These are phyloP conservation scores for Stagonosporopsis tanaceti DNA, from an alignment of 2,329 filamentous ascomycete species.

Conservation along the genomic window DNA sequence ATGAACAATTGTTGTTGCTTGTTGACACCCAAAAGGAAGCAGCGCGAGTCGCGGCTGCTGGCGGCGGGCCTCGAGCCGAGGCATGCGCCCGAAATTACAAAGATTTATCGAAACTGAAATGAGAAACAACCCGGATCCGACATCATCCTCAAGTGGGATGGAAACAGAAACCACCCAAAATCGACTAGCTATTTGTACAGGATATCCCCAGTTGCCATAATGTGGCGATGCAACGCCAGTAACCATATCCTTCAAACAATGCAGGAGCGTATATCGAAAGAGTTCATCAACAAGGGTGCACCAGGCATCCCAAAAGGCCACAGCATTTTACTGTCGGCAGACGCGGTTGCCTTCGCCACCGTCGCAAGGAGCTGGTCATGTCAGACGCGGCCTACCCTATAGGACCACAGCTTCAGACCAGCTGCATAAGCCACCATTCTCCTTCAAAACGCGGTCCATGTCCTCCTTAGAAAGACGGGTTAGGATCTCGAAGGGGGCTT, in stretches of 20 bases:
- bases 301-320: constrained; percentile 24
- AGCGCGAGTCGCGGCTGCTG: neutral
- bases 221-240: constrained; percentile 28
- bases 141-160: constrained; percentile 12
- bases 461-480: constrained; percentile 45
- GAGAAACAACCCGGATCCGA: constrained; percentile 16
- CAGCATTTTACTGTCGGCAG: neutral
- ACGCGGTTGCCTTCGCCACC: neutral
- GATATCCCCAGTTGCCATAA: constrained; percentile 41
- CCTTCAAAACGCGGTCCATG: constrained; percentile 41
- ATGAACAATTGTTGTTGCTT: neutral
- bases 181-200: constrained; percentile 42
- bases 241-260: constrained; percentile 29
- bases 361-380: neutral
- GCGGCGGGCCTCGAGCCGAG: constrained; percentile 6
- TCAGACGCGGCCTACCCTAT: constrained; percentile 18
- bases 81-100: constrained; percentile 13
- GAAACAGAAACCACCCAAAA: constrained; percentile 20
- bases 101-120: constrained; percentile 7
- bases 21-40: neutral
- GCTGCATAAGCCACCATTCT: constrained; percentile 38
- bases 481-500: constrained; percentile 47
- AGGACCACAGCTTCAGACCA: constrained; percentile 43
- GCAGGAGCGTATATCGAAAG: constrained; percentile 19
- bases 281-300: constrained; percentile 25